Percentiles rank a stretch among this genome's conserved stretches.
These are phyloP conservation scores for Skeletonema potamos DNA, from an alignment of 108 stramenopile species.

Conservation along the genomic window DNA sequence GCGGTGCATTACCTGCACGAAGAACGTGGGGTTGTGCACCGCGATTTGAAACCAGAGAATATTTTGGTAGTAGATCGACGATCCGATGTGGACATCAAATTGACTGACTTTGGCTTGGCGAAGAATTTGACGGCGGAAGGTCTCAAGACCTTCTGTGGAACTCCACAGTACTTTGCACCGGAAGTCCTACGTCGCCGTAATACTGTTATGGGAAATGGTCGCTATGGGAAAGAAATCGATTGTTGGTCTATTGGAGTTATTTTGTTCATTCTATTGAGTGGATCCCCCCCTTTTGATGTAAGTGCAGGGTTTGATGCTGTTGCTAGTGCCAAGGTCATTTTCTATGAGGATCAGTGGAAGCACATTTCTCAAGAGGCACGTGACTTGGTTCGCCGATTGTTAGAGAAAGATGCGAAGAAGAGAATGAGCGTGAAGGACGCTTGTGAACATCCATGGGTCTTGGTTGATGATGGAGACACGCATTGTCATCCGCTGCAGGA, in stretches of 20 bases:
- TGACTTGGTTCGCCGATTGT: slow-evolving; percentile 66
- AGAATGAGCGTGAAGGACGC: slow-evolving; percentile 70
- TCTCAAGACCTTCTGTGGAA: slow-evolving; percentile 91
- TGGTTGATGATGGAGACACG: slow-evolving; percentile 85
- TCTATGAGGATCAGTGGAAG: slow-evolving; percentile 60
- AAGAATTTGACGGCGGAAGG: slow-evolving; percentile 76
- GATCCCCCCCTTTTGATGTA: slow-evolving; percentile 78
- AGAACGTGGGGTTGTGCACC: slow-evolving; percentile 69
- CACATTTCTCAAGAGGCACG: slow-evolving; percentile 58
- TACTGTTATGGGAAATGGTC: slow-evolving; percentile 74
- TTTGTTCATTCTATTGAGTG: slow-evolving; percentile 79
- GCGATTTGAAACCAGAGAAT: slow-evolving; percentile 95
- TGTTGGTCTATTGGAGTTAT: slow-evolving; percentile 89
- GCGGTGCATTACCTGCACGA: slow-evolving; percentile 87
- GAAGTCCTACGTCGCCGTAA: slow-evolving; percentile 79
- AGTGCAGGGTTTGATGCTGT: slow-evolving; percentile 49
- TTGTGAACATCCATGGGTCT: slow-evolving; percentile 80
- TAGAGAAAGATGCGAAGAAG: slow-evolving; percentile 61
- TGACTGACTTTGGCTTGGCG: slow-evolving; percentile 93
- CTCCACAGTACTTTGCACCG: slow-evolving; percentile 92
- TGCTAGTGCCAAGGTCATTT: slow-evolving; percentile 44
- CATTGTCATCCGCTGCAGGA: slow-evolving; percentile 82
- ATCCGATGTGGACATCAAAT: slow-evolving; percentile 61
- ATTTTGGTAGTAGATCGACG: slow-evolving; percentile 68
- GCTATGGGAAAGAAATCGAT: slow-evolving; percentile 85